phyloP scores from a whole-genome alignment of 306 rosid species.

The Clitoria ternatea region DNA sequence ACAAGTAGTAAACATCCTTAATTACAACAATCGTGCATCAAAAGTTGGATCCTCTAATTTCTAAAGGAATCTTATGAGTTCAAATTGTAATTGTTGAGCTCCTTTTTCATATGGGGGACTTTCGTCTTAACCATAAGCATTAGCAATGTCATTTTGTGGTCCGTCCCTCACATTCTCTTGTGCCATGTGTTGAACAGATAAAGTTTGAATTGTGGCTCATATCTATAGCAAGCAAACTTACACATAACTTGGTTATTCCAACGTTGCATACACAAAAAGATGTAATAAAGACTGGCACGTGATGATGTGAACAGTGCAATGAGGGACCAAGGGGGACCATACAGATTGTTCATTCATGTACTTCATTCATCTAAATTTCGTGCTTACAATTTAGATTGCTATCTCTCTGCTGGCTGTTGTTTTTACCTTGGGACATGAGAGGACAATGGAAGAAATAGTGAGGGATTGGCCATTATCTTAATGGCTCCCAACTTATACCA shows the following conservation, averaged over 20 bases:
- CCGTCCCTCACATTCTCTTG: conserved; percentile 20
- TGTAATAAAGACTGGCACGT: conserved; percentile 20
- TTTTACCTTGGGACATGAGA: neutral
- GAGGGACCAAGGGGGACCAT: conserved; percentile 20
- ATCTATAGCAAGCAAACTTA: neutral
- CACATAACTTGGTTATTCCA: neutral
- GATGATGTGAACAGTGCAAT: conserved; percentile 20
- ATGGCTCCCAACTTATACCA: neutral
- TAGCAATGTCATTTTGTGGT: conserved; percentile 17
- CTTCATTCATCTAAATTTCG: neutral
- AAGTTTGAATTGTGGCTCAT: neutral
- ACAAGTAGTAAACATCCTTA: neutral
- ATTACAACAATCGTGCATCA: neutral
- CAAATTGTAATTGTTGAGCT: neutral
- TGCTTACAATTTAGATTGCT: neutral
- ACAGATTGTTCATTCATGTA: neutral
- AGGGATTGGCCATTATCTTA: neutral
- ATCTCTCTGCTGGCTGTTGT: neutral
- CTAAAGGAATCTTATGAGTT: conserved; percentile 9
- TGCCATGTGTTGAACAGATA: neutral
- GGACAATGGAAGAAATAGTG: conserved; percentile 8
- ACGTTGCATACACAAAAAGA: neutral
- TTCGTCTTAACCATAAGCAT: conserved; percentile 8
- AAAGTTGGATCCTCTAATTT: neutral
- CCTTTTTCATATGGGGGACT: neutral